A percentile compares a stretch with the other conserved stretches of the same genome.
These are phyloP conservation scores for Allium cepa DNA, from an alignment of 106 monocot species.

Conservation along the genomic window DNA sequence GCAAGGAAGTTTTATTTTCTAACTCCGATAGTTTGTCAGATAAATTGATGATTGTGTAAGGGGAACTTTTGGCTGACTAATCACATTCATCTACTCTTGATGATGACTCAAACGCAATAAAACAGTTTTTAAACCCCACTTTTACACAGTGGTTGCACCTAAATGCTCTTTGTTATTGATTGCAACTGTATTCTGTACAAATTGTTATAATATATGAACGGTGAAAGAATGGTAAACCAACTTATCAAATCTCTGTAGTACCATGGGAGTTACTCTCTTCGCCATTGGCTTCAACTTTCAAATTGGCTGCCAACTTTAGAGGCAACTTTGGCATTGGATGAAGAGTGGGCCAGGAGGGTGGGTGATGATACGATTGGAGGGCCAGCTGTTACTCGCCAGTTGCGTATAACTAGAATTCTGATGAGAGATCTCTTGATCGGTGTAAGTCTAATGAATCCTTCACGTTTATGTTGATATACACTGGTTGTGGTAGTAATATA, in stretches of 20 bases:
- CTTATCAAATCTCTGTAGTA: conserved; percentile 44
- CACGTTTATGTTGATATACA: no score
- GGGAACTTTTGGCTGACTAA: not conserved
- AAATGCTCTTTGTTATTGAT: not conserved
- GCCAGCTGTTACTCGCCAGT: conserved; percentile 85
- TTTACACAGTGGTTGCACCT: not conserved
- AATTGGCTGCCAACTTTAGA: conserved; percentile 98
- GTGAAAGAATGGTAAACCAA: not conserved
- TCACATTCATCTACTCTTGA: not conserved
- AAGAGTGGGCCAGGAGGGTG: conserved; percentile 85
- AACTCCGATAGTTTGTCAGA: not conserved
- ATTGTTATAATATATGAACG: not conserved
- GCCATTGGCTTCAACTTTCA: conserved; percentile 88
- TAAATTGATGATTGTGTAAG: not conserved
- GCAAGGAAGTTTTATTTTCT: not conserved
- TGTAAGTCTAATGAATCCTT: conserved; percentile 30
- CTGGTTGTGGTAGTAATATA: no score
- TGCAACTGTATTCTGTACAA: not conserved
- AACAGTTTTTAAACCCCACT: not conserved
- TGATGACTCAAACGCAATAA: not conserved
- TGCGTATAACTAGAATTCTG: conserved; percentile 74
- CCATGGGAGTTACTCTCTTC: conserved; percentile 93
- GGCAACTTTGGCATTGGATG: conserved; percentile 78
- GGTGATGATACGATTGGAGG: conserved; percentile 86
- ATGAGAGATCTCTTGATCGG: conserved; percentile 99